phyloP scores from a whole-genome alignment of 2,329 filamentous ascomycete species.

The Aspergillus sp. region DNA sequence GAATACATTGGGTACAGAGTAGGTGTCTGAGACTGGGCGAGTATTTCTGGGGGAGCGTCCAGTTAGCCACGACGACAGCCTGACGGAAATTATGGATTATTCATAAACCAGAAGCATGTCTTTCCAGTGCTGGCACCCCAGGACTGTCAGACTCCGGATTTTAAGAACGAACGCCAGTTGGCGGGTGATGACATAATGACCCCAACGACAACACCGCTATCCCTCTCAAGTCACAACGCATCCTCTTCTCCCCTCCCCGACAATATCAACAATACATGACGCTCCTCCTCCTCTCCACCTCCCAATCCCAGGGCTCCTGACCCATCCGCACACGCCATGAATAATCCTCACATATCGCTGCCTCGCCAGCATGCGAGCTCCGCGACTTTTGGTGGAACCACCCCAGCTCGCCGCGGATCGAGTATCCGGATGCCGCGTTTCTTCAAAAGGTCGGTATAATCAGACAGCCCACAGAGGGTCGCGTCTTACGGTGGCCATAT shows the following conservation, averaged over 20 bases:
- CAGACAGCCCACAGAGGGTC: background rate
- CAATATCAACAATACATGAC: background rate
- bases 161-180: no score
- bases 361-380: constrained; percentile 56
- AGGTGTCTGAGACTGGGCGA: no score
- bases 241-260: background rate
- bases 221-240: background rate
- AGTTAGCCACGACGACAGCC: no score
- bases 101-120: no score
- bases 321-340: constrained; percentile 42
- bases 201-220: background rate
- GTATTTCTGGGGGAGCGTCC: no score
- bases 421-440: constrained; percentile 62
- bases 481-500: background rate
- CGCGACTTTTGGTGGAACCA: constrained; percentile 52
- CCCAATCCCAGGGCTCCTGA: background rate
- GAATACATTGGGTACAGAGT: no score
- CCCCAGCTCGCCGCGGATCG: constrained; percentile 49
- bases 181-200: no score
- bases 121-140: no score
- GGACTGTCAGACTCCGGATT: no score
- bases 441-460: constrained; percentile 54
- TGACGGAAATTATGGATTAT: no score
- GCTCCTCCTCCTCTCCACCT: background rate
- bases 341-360: constrained; percentile 56